A percentile compares a stretch with the other conserved stretches of the same genome.
phyloP scores from a whole-genome alignment of 192 early-diverging fungal species.

The Backusella psychrophila region DNA sequence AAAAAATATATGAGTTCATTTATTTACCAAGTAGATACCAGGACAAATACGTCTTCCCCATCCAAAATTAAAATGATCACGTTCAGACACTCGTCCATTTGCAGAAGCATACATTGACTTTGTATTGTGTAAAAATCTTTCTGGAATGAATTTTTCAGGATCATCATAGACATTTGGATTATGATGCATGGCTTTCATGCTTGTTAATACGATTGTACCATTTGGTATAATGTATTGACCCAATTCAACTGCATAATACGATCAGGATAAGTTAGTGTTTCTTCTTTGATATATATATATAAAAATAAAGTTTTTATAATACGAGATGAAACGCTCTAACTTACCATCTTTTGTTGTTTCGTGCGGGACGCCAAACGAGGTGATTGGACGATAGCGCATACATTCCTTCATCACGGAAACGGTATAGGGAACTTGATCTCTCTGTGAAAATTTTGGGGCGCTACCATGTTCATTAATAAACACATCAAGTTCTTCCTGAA shows the following conservation, averaged over 20 bases:
- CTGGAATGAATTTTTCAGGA: slow-evolving; percentile 50
- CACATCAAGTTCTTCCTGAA: background rate
- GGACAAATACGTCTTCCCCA: slow-evolving; percentile 21
- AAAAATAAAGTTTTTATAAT: background rate
- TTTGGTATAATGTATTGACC: slow-evolving; percentile 48
- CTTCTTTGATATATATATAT: background rate
- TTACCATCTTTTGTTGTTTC: slow-evolving; percentile 2
- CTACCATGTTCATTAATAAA: background rate
- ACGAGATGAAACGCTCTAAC: background rate
- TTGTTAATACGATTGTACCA: slow-evolving; percentile 39
- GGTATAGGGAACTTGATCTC: background rate
- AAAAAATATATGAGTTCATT: background rate
- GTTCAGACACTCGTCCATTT: slow-evolving; percentile 8
- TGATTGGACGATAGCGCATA: background rate
- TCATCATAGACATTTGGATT: slow-evolving; percentile 30
- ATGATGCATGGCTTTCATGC: slow-evolving; percentile 45
- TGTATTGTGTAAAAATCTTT: slow-evolving; percentile 28
- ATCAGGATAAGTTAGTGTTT: background rate
- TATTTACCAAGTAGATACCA: slow-evolving; percentile 10
- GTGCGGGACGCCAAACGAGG: background rate
- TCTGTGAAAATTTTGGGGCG: background rate
- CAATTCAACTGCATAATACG: background rate
- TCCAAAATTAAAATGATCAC: slow-evolving; percentile 23
- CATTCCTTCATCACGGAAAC: background rate
- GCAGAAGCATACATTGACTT: slow-evolving; percentile 7